Evolutionary conservation across 1,284 basidiomycete genomes (phyloP).

Genomic region (Ceratobasidium sp.): DNA sequence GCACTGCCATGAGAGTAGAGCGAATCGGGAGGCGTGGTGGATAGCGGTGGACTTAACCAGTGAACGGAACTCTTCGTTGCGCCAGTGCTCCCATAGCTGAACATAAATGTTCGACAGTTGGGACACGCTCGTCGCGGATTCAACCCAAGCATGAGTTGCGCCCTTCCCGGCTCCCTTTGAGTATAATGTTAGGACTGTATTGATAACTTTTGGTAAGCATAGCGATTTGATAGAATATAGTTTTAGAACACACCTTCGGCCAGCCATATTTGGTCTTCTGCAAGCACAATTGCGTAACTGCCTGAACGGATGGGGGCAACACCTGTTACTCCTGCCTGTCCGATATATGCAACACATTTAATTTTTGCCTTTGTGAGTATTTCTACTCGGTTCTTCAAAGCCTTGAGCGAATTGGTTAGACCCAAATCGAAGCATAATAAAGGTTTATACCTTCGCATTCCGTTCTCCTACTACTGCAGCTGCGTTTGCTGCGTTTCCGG

Average conservation of each 20-base stretch:
- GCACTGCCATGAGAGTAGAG: not conserved
- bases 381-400: no score
- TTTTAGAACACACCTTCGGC: not conserved
- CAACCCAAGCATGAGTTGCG: slow-evolving; percentile 1
- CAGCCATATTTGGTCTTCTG: not conserved
- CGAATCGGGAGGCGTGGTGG: not conserved
- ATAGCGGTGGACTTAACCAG: not conserved
- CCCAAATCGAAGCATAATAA: not conserved
- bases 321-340: not conserved
- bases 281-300: not conserved
- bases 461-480: not conserved
- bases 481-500: slow-evolving; percentile 45
- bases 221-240: not conserved
- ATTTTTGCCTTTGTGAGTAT: not conserved
- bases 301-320: not conserved
- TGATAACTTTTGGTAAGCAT: not conserved
- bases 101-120: not conserved
- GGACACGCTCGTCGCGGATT: not conserved
- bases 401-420: not conserved
- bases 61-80: not conserved
- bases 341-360: not conserved
- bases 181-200: not conserved
- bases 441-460: not conserved
- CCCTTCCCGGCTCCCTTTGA: slow-evolving; percentile 18
- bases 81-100: slow-evolving; percentile 14